Evolutionary conservation across 176 grass and related monocot species (phyloP).

Genomic region (Zoysia pacifica): DNA sequence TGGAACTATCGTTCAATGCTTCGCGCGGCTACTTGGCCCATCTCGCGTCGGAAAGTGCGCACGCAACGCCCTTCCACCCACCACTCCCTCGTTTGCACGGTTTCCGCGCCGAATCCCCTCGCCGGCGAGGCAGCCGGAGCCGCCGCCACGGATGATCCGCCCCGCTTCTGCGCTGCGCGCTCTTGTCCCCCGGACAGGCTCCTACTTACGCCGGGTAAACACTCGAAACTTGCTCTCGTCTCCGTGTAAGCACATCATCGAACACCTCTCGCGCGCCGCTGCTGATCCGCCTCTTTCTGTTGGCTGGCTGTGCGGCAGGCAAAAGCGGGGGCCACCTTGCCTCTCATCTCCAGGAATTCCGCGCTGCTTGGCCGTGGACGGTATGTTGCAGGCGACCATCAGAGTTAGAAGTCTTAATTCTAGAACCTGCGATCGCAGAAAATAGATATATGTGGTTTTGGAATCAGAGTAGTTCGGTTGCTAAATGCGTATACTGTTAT

Average conservation of each 20-base stretch:
- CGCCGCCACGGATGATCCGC: slow-evolving; percentile 7
- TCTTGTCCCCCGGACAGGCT: slow-evolving; percentile 5
- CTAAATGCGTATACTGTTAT: not conserved
- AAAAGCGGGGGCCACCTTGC: not conserved
- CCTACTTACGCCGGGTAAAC: slow-evolving; percentile 10
- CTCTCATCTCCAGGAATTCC: slow-evolving; percentile 5
- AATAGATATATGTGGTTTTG: not conserved
- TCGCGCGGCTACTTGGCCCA: no score
- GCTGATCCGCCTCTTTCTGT: not conserved
- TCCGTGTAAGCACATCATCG: slow-evolving; percentile 17
- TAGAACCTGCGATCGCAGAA: not conserved
- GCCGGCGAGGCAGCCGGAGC: not conserved
- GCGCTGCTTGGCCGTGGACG: not conserved
- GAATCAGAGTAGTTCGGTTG: not conserved
- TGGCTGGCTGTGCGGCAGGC: slow-evolving; percentile 17
- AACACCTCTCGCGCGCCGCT: slow-evolving; percentile 10
- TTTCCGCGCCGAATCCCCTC: not conserved
- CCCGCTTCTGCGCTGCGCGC: not conserved
- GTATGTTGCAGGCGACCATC: slow-evolving; percentile 1
- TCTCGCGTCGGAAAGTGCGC: no score
- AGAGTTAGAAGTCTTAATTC: not conserved
- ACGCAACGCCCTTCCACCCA: no score
- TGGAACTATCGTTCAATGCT: no score
- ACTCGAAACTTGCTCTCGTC: not conserved
- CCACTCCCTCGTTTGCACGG: not conserved